These are phyloP conservation scores for Peniophora sp. DNA, from an alignment of 1,284 basidiomycete genomes.

Conservation along the genomic window DNA sequence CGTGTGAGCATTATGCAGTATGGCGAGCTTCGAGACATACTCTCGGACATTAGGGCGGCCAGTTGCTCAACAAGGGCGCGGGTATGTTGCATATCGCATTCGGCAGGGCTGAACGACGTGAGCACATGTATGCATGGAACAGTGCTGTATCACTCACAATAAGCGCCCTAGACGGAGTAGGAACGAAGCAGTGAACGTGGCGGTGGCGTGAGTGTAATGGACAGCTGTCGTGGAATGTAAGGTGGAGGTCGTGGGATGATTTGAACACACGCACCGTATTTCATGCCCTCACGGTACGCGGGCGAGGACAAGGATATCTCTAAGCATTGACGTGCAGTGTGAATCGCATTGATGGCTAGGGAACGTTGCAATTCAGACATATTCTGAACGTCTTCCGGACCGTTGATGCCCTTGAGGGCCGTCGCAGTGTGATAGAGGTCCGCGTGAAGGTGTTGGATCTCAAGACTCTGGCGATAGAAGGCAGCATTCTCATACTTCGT, in stretches of 20 bases:
- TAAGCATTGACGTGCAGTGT: conserved; percentile 59
- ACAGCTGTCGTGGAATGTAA: conserved; percentile 49
- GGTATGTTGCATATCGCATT: conserved; percentile 73
- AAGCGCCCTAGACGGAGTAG: conserved; percentile 78
- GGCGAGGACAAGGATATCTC: conserved; percentile 71
- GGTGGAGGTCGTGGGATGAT: conserved; percentile 2
- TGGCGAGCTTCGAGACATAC: conserved; percentile 31
- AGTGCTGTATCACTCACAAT: conserved; percentile 48
- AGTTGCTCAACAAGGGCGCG: conserved; percentile 74
- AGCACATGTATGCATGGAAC: not conserved
- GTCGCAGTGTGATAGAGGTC: conserved; percentile 77
- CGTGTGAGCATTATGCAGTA: conserved; percentile 7
- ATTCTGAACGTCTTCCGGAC: conserved; percentile 67
- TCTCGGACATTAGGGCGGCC: conserved; percentile 65
- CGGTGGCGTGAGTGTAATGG: conserved; percentile 85
- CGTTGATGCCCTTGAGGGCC: conserved; percentile 66
- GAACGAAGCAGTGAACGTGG: conserved; percentile 87
- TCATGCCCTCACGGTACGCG: conserved; percentile 83
- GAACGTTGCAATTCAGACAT: conserved; percentile 66
- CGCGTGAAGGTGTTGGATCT: conserved; percentile 74
- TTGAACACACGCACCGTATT: conserved; percentile 55
- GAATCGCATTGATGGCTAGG: conserved; percentile 63
- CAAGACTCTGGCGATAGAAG: conserved; percentile 77
- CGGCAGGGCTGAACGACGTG: conserved; percentile 54
- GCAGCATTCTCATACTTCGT: conserved; percentile 77